A percentile compares a stretch with the other conserved stretches of the same genome.
Evolutionary conservation across 495 filamentous ascomycete genomes (phyloP).

Genomic region (Neurospora sp.): DNA sequence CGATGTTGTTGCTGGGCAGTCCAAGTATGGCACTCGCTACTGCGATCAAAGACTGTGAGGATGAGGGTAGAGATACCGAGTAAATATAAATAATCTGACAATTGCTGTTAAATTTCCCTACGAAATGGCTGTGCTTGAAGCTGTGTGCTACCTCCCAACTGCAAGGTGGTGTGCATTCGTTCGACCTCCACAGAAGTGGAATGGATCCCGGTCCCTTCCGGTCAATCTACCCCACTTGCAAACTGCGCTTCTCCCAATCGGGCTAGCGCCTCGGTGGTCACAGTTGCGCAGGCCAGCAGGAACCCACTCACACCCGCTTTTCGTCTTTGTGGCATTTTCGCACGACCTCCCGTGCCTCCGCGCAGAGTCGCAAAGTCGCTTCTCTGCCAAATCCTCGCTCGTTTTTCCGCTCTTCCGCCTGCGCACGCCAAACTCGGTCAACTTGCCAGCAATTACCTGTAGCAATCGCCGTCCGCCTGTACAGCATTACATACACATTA

Average conservation of each 20-base stretch:
- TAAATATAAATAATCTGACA: neutral
- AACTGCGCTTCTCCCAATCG: neutral
- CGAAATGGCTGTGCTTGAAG: neutral
- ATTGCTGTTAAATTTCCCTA: neutral
- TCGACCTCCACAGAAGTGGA: neutral
- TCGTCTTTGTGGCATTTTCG: conserved; percentile 11
- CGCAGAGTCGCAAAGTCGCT: neutral
- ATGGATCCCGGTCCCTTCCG: neutral
- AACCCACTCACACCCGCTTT: conserved; percentile 8
- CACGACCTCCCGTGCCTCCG: conserved; percentile 5
- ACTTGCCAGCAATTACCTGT: neutral
- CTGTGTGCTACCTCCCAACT: neutral
- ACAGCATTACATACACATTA: neutral
- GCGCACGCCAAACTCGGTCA: neutral
- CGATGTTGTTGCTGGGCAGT: conserved; percentile 46
- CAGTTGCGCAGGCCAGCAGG: neutral
- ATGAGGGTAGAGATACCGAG: neutral
- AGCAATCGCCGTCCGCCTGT: neutral
- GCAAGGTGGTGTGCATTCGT: neutral
- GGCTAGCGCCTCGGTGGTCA: conserved; percentile 4
- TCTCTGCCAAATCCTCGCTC: neutral
- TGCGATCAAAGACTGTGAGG: neutral
- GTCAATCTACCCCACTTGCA: neutral
- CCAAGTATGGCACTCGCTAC: conserved; percentile 40
- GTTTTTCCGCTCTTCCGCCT: conserved; percentile 1